A percentile compares a stretch with the other conserved stretches of the same genome.
These are phyloP conservation scores for Pogostemon cablin DNA, from an alignment of 257 asterid species.

Conservation along the genomic window DNA sequence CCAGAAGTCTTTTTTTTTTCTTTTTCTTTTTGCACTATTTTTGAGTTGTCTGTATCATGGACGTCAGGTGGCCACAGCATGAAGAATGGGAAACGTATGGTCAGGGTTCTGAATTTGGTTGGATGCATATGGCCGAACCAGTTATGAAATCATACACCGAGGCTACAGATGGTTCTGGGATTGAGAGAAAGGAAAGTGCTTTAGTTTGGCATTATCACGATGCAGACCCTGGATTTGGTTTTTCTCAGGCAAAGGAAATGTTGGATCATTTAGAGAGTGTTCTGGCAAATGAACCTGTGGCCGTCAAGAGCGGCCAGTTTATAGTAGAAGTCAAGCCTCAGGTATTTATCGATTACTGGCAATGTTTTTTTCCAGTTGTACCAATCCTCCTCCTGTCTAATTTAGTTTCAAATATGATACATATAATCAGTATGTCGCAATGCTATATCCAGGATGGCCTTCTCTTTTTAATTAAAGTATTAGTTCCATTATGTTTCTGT, in stretches of 20 bases:
- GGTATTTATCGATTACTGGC: constrained; percentile 44
- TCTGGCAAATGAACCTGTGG: constrained; percentile 90
- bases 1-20: not conserved
- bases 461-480: not conserved
- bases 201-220: constrained; percentile 90
- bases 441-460: not conserved
- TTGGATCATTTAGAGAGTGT: constrained; percentile 94
- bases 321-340: constrained; percentile 96
- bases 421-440: not conserved
- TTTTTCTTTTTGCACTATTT: not conserved
- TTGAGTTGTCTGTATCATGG: constrained; percentile 23
- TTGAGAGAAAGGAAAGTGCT: constrained; percentile 86
- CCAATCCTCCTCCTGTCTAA: not conserved
- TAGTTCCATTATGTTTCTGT: not conserved
- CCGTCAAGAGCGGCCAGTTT: constrained; percentile 89
- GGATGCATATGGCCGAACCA: constrained; percentile 93
- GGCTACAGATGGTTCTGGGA: constrained; percentile 87
- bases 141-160: constrained; percentile 89
- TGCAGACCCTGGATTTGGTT: constrained; percentile 86
- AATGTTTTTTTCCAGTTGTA: constrained; percentile 16
- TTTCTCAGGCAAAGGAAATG: constrained; percentile 89
- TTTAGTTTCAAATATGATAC: not conserved
- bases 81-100: constrained; percentile 77
- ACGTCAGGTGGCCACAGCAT: constrained; percentile 66
- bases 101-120: constrained; percentile 75